Conservation (phyloP, 2,329 filamentous ascomycete species). For the Calonectria fujianensis region DNA sequence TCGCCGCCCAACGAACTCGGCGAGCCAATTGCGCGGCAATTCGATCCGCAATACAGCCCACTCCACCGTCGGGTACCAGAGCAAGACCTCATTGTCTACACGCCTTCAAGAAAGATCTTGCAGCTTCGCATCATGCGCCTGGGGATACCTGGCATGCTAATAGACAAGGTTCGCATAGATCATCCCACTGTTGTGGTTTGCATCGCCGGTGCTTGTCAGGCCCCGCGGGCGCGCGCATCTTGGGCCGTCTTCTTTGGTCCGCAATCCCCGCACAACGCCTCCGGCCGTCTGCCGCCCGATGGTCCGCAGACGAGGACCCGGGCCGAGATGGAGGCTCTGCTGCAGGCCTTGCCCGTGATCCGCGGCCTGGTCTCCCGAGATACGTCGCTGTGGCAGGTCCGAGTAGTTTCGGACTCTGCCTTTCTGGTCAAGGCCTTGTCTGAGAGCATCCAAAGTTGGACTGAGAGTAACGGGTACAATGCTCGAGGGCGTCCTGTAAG, state of each 20-base stretch:
- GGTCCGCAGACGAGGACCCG: slow-evolving; percentile 82
- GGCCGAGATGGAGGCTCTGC: slow-evolving; percentile 57
- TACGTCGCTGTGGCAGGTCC: neutral
- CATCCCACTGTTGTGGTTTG: neutral
- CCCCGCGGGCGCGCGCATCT: slow-evolving; percentile 42
- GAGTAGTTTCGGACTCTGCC: neutral
- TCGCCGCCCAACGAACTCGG: neutral
- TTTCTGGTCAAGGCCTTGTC: neutral
- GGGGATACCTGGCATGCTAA: neutral
- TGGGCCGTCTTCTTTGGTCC: slow-evolving; percentile 55
- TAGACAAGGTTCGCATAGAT: slow-evolving; percentile 2
- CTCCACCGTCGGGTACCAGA: slow-evolving; percentile 1
- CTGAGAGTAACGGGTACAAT: neutral
- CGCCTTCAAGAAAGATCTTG: neutral
- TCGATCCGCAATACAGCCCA: slow-evolving; percentile 18
- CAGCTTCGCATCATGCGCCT: slow-evolving; percentile 9
- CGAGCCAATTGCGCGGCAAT: neutral
- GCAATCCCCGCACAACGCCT: slow-evolving; percentile 48
- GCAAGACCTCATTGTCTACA: slow-evolving; percentile 2
- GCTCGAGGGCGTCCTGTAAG: neutral
- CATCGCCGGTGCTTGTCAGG: slow-evolving; percentile 53
- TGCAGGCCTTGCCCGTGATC: neutral
- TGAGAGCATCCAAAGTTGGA: neutral
- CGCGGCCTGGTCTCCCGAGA: neutral
- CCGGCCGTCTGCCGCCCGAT: slow-evolving; percentile 76